Base-by-base conservation (phyloP, 495 filamentous ascomycete species). In the Tuber microsphaerosporum region DNA sequence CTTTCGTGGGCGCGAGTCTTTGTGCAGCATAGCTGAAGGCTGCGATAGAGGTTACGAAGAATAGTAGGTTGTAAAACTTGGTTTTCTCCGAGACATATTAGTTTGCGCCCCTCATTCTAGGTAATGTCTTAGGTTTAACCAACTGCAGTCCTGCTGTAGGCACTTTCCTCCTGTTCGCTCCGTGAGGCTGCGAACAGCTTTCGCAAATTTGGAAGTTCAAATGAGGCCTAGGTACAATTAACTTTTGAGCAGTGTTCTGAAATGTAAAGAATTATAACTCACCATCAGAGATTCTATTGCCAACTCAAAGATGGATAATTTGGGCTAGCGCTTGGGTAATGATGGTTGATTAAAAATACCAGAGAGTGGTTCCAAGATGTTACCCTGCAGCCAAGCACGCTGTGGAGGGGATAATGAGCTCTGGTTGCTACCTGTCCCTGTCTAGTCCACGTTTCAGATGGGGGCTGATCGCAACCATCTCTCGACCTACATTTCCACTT, bases 171-270 rank as follows among this genome's bases (percentile, higher is more conserved):
- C 73, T 92, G 90, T 78, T 98, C 96, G 6, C 93, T 93, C 73
- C 95, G 88, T 17, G 96, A 93, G 85, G 97, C 94, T 72, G 97
- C 96, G 84, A 99, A 98, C 72, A 99, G 90, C 41, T 95, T 94
- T 69, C 95, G 91, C 51, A 99, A 88, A 83, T 99, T 99, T 65
- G 95, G 95, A 71, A 99, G 90, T 84, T 82, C 81, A 37, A 82
- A 82, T 41, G 82, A 81, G 26, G 81, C 83, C 79, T 83, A 41
- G 16, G 34, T 42, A 72, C 51, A 74, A 56, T 43, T 76, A 26
- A 71, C 41, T n/a, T 72, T n/a, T 17, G 2, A 75, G 34, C 34
- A 1, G n/a, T 31, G 41, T 14, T n/a, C 44, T 37, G 7, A 41
- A n/a, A 72, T 2, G 43, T 43, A 74, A 71, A 19, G 6, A 20